phyloP scores from a whole-genome alignment of 164 flowering plant genomes.

The Stephania japonica region DNA sequence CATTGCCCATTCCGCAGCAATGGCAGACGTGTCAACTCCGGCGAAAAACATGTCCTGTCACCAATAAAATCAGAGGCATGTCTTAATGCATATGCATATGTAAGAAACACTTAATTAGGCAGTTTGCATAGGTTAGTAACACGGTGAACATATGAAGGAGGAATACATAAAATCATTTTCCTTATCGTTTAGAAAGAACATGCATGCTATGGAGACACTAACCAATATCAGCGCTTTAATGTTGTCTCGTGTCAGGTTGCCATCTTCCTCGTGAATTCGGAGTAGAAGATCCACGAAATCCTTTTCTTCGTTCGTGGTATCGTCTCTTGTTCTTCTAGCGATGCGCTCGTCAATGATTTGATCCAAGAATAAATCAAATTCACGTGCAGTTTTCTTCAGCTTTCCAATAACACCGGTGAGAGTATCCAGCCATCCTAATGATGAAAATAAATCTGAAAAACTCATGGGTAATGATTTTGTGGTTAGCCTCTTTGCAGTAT shows the following conservation, averaged over 20 bases:
- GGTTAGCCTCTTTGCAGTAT: neutral
- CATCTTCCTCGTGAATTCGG: neutral
- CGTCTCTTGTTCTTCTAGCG: neutral
- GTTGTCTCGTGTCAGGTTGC: neutral
- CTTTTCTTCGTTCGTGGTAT: neutral
- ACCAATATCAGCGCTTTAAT: constrained; percentile 2
- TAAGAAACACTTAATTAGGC: no score
- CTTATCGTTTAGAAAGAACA: no score
- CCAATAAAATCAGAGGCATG: neutral
- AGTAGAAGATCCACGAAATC: constrained; percentile 3
- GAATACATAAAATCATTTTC: no score
- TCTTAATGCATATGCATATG: no score
- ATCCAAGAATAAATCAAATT: neutral
- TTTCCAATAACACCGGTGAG: constrained; percentile 1
- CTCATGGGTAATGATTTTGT: neutral
- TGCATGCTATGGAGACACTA: neutral
- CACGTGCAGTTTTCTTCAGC: constrained; percentile 4
- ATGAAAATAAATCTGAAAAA: constrained; percentile 5
- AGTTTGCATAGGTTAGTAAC: no score
- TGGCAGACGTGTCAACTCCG: constrained; percentile 16
- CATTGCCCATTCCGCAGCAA: constrained; percentile 16
- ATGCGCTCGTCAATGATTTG: neutral
- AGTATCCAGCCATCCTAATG: constrained; percentile 1
- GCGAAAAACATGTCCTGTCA: constrained; percentile 18
- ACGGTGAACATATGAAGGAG: no score